phyloP scores from a whole-genome alignment of 2,329 filamentous ascomycete species.

The Aspergillus transmontanensis region DNA sequence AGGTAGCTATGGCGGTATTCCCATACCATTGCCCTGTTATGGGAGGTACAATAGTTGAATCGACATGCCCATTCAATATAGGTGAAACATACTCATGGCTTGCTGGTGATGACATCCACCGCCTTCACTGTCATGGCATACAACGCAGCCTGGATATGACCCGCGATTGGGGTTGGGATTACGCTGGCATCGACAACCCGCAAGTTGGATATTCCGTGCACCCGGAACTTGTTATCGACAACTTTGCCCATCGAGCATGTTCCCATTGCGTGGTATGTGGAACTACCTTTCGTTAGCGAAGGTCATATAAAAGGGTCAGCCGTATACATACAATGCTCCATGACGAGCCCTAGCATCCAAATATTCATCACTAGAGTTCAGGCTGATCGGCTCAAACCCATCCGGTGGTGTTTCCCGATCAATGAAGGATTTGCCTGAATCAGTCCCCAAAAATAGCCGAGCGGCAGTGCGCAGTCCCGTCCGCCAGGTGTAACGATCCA shows the following conservation, averaged over 20 bases:
- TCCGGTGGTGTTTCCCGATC: constrained; percentile 9
- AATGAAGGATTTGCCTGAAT: constrained; percentile 4
- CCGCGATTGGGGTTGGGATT: background rate
- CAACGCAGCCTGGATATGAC: constrained; percentile 6
- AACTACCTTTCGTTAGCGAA: background rate
- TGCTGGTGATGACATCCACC: background rate
- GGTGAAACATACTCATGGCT: background rate
- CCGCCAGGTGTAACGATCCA: constrained; percentile 10
- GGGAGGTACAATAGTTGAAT: background rate
- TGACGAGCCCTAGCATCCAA: constrained; percentile 4
- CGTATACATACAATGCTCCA: background rate
- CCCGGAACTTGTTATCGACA: constrained; percentile 14
- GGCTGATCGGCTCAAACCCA: background rate
- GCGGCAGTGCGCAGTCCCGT: constrained; percentile 9
- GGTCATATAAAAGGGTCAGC: background rate
- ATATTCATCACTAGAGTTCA: background rate
- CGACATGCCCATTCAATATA: background rate
- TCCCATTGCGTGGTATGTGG: constrained; percentile 12
- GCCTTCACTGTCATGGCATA: constrained; percentile 7
- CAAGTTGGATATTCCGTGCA: constrained; percentile 11
- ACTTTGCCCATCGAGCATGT: constrained; percentile 16
- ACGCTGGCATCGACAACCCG: constrained; percentile 7
- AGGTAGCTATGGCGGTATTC: background rate
- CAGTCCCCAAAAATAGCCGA: background rate
- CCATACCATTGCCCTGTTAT: background rate